Base-by-base conservation (phyloP, 768 basidiomycete genomes). In the Tulasnella sp. region DNA sequence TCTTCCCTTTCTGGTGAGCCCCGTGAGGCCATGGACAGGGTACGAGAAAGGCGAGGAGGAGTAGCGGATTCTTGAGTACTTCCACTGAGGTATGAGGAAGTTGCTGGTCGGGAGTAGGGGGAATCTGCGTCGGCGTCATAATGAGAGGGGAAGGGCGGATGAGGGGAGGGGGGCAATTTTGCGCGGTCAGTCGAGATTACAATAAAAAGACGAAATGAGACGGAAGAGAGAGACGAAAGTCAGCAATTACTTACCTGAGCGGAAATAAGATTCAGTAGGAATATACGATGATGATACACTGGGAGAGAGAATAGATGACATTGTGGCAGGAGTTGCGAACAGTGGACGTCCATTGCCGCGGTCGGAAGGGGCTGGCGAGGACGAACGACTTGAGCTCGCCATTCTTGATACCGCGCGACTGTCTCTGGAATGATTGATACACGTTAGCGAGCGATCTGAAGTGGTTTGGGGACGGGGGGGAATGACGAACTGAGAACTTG, bases 251-350 rank as follows among this genome's bases (percentile, higher is more conserved):
- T 42, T 39, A 79, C 78, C 71, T 79, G 68, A 21, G 38, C 39
- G 24, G 34, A 10, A 40, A 14, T 39, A 74, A 24, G 62, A 71
- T 6, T 36, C 71, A 68, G 71, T 21, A 44, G 39, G 42, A 5
- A 52, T 72, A 34, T 42, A 39, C 14, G 62, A 44, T 71, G 72
- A 42, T 71, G 78, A 79, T 27, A 76, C 75, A 52, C 39, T 40
- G 10, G 78, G 78, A 38, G 78, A 79, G 18, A 72, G 27, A 19
- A 79, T 8, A 16, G 78, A 79, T 58, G 78, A 79, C 71, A 79
- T 79, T 36, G 78, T 79, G 27, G 71, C 24, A 1, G 62, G n/a
- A 19, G 76, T 77, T 62, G 44, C 78, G 46, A 79, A 79, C 12
- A 79, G 42, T 27, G 71, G 71, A 16, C 62, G 78, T 34, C 71